Conservation (phyloP, 331 rosid genomes). For the Acacia pycnantha region DNA sequence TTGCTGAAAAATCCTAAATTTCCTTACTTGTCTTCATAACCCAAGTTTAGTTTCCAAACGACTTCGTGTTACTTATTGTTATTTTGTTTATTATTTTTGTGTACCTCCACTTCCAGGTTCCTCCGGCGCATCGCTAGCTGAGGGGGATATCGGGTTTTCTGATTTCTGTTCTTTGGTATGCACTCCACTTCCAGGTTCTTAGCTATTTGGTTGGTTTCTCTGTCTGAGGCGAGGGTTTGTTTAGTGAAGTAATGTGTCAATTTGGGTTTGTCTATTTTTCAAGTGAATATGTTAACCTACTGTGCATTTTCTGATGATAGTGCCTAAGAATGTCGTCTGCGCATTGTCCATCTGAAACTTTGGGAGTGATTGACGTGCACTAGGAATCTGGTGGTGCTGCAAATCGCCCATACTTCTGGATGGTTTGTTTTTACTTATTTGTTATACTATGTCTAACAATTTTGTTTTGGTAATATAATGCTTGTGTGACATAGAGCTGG, state of each 20-base stretch:
- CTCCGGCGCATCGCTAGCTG: conserved; percentile 27
- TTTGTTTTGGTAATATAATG: background rate
- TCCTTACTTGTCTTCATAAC: background rate
- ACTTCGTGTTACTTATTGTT: background rate
- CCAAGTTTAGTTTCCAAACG: background rate
- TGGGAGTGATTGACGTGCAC: conserved; percentile 20
- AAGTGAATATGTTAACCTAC: conserved; percentile 11
- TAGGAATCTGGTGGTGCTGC: background rate
- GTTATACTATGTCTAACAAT: background rate
- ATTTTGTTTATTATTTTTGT: background rate
- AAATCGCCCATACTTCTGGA: background rate
- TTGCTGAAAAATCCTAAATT: background rate
- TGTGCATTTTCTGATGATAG: background rate
- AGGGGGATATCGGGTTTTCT: conserved; percentile 36
- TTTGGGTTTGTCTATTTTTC: conserved; percentile 11
- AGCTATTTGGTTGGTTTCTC: conserved; percentile 24
- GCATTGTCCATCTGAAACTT: conserved; percentile 32
- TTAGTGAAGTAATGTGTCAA: background rate
- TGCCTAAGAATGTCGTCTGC: conserved; percentile 14
- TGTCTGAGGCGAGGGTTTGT: conserved; percentile 23
- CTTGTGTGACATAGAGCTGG: background rate
- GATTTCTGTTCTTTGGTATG: conserved; percentile 32
- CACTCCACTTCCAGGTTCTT: conserved; percentile 14
- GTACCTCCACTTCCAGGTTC: too few relatives aligned
- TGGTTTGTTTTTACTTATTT: background rate